Evolutionary conservation across 805 yeast species (phyloP).

Genomic region (Jamesozyma jinghongensis): DNA sequence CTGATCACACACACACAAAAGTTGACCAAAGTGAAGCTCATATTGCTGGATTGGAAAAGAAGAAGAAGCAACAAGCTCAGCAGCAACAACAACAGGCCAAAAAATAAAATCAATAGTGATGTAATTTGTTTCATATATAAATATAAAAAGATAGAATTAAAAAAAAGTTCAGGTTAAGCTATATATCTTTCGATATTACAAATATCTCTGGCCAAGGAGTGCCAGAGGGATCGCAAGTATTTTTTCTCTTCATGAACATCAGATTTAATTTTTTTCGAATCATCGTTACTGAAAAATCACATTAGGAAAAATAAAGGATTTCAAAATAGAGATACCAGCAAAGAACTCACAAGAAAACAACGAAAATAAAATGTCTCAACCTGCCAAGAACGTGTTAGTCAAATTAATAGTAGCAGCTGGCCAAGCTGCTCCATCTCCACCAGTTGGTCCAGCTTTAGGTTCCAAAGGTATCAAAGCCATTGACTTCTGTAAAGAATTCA

Average conservation of each 20-base stretch:
- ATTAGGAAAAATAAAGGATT: too few species aligned
- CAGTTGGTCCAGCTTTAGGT: constrained; percentile 98
- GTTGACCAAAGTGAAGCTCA: constrained; percentile 94
- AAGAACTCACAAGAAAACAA: background rate
- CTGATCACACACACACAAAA: constrained; percentile 71
- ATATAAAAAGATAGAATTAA: too few species aligned
- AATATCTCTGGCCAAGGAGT: too few species aligned
- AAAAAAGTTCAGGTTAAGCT: too few species aligned
- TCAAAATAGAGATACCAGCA: too few species aligned
- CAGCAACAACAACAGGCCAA: background rate
- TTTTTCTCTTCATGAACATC: too few species aligned
- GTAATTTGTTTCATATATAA: background rate
- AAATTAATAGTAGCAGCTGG: constrained; percentile 95
- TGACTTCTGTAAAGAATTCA: constrained; percentile 96
- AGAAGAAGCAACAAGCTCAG: constrained; percentile 39
- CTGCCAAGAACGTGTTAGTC: constrained; percentile 57
- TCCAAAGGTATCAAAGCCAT: constrained; percentile 98
- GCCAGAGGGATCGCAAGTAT: too few species aligned
- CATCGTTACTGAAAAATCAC: too few species aligned
- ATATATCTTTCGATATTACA: too few species aligned
- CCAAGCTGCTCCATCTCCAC: constrained; percentile 97
- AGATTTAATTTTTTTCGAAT: too few species aligned
- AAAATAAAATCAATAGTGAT: background rate
- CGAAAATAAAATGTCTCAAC: constrained; percentile 21
- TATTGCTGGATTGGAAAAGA: constrained; percentile 84